Evolutionary conservation across 176 grass and related monocot genomes (phyloP).

Genomic region (Triticum timopheevii): DNA sequence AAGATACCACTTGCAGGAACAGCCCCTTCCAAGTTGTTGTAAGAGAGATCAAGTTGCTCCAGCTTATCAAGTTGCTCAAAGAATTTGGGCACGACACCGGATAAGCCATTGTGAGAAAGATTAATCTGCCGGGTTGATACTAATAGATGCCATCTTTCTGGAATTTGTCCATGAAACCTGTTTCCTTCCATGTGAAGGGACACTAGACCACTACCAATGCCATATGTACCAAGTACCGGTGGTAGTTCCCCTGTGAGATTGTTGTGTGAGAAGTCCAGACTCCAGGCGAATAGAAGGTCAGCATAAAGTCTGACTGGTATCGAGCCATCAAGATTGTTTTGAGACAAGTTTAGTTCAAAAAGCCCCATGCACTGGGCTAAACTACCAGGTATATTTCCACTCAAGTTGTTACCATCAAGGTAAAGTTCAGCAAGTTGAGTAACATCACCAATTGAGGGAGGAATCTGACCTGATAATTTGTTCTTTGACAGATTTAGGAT

Average conservation of each 20-base stretch:
- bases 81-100: background rate
- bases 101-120: slow-evolving; percentile 9
- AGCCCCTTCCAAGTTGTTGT: slow-evolving; percentile 2
- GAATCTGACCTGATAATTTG: slow-evolving; percentile 52
- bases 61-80: background rate
- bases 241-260: background rate
- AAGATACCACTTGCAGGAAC: background rate
- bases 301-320: background rate
- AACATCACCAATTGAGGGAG: slow-evolving; percentile 30
- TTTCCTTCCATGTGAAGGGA: slow-evolving; percentile 23
- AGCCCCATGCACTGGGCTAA: slow-evolving; percentile 32
- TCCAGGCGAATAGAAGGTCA: background rate
- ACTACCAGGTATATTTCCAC: slow-evolving; percentile 39
- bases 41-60: slow-evolving; percentile 18
- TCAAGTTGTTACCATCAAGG: slow-evolving; percentile 36
- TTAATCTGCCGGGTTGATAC: background rate
- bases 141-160: background rate
- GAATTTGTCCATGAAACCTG: background rate
- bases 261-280: slow-evolving; percentile 6
- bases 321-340: slow-evolving; percentile 1
- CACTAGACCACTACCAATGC: background rate
- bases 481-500: slow-evolving; percentile 44
- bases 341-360: slow-evolving; percentile 40
- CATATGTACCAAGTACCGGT: background rate
- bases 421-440: slow-evolving; percentile 26